Conservation (phyloP, 2,329 filamentous ascomycete genomes). For the Trichoderma lentiforme region DNA sequence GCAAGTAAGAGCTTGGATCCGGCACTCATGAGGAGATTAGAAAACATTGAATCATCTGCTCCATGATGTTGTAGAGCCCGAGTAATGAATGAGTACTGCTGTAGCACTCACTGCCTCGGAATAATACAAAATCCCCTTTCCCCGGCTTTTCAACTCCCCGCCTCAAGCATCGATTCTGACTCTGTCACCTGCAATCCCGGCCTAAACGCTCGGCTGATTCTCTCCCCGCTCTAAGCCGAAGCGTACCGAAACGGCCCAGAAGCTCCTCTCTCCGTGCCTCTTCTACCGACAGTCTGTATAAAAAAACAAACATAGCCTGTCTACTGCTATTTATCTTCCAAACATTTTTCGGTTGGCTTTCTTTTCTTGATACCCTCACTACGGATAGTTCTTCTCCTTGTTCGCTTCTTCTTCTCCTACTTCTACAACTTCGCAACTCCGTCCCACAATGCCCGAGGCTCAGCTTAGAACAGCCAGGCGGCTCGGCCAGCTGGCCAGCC, state of each 20-base stretch:
- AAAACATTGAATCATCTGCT: not conserved
- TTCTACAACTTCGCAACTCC: not conserved
- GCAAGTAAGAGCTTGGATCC: not conserved
- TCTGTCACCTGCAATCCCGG: not conserved
- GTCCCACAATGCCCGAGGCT: conserved; percentile 30
- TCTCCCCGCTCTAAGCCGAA: conserved; percentile 38
- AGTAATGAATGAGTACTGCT: not conserved
- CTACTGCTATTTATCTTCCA: not conserved
- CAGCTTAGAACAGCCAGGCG: conserved; percentile 36
- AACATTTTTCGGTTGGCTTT: not conserved
- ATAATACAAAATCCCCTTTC: not conserved
- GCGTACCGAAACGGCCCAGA: conserved; percentile 31
- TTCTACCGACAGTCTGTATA: conserved; percentile 4
- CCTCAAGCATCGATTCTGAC: not conserved
- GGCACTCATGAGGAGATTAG: not conserved
- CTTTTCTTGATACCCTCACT: not conserved
- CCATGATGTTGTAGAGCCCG: not conserved
- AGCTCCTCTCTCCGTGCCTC: conserved; percentile 1
- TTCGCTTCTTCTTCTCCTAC: not conserved
- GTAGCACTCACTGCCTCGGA: not conserved
- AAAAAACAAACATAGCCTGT: not conserved
- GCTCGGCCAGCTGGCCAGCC: conserved; percentile 36
- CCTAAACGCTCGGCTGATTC: conserved; percentile 8
- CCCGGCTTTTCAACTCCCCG: conserved; percentile 2
- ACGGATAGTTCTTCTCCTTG: not conserved